Percentiles rank a stretch among this genome's conserved stretches.
phyloP scores from a whole-genome alignment of 164 flowering plant genomes.

The Piper betle region DNA sequence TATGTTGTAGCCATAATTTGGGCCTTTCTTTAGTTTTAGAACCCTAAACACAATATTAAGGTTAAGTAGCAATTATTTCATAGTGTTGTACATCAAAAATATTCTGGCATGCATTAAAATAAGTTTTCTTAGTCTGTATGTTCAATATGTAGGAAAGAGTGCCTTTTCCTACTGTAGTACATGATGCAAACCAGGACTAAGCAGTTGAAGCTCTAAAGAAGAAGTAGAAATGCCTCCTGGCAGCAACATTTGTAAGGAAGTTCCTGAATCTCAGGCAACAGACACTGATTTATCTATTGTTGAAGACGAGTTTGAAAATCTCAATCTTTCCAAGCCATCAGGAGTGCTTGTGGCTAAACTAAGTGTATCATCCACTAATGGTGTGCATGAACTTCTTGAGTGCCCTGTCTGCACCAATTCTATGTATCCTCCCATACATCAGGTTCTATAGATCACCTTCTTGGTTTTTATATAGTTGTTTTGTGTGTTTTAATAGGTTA shows the following conservation, averaged over 20 bases:
- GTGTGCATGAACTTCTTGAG: slow-evolving; percentile 53
- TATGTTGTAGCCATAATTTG: too few species aligned
- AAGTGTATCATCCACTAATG: slow-evolving; percentile 28
- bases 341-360: slow-evolving; percentile 6
- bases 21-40: too few species aligned
- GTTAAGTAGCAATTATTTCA: too few species aligned
- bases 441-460: slow-evolving; percentile 21
- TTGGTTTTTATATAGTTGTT: not conserved
- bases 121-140: too few species aligned
- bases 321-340: slow-evolving; percentile 10
- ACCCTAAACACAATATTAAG: too few species aligned
- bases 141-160: too few species aligned
- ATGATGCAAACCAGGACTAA: not conserved
- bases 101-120: too few species aligned
- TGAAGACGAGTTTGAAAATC: slow-evolving; percentile 10
- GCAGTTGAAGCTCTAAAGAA: too few species aligned
- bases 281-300: slow-evolving; percentile 8
- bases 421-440: slow-evolving; percentile 69
- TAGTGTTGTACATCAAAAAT: too few species aligned
- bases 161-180: too few species aligned
- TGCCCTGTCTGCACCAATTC: slow-evolving; percentile 66
- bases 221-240: slow-evolving; percentile 15
- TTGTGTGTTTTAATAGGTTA: not conserved
- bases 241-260: slow-evolving; percentile 12
- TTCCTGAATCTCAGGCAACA: slow-evolving; percentile 13